A percentile compares a stretch with the other conserved stretches of the same genome.
Conservation (phyloP, 2,329 filamentous ascomycete genomes). For the Daldinia sp. region DNA sequence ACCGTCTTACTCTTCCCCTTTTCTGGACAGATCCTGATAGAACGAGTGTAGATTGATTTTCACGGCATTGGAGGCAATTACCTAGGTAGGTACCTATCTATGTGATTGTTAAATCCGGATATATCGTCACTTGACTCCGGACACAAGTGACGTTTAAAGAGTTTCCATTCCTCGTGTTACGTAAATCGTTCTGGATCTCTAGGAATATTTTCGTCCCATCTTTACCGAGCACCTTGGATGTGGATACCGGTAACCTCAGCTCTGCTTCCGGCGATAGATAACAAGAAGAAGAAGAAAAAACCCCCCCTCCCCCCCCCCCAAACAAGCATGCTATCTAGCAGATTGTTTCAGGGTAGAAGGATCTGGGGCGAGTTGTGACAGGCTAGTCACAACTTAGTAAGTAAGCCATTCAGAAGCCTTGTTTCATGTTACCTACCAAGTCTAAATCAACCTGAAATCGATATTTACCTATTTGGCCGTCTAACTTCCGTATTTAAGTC, state of each 20-base stretch:
- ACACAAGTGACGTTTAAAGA: neutral
- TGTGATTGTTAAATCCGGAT: neutral
- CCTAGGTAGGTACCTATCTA: neutral
- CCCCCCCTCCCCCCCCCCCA: too few relatives aligned
- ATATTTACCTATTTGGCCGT: slow-evolving; percentile 4
- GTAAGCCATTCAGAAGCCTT: slow-evolving; percentile 8
- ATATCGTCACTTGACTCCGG: neutral
- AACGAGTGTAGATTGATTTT: neutral
- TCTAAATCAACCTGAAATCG: slow-evolving; percentile 6
- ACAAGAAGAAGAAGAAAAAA: slow-evolving; percentile 3
- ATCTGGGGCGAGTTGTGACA: slow-evolving; percentile 28
- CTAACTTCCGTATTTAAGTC: slow-evolving; percentile 1
- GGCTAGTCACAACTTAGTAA: slow-evolving; percentile 16
- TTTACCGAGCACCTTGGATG: slow-evolving; percentile 5
- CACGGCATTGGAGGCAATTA: neutral
- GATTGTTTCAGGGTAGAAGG: slow-evolving; percentile 31
- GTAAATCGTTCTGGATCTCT: slow-evolving; percentile 5
- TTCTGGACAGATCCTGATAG: neutral
- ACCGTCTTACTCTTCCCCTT: neutral
- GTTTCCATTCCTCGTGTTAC: neutral
- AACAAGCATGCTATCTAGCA: slow-evolving; percentile 16
- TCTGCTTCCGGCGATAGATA: slow-evolving; percentile 16
- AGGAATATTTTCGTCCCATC: slow-evolving; percentile 32
- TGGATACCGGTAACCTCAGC: slow-evolving; percentile 10
- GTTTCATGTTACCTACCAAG: slow-evolving; percentile 25